Percentiles rank a stretch among this genome's conserved stretches.
These are phyloP conservation scores for Paecilomyces dactylethromorphus DNA, from an alignment of 2,329 filamentous ascomycete genomes.

Conservation along the genomic window DNA sequence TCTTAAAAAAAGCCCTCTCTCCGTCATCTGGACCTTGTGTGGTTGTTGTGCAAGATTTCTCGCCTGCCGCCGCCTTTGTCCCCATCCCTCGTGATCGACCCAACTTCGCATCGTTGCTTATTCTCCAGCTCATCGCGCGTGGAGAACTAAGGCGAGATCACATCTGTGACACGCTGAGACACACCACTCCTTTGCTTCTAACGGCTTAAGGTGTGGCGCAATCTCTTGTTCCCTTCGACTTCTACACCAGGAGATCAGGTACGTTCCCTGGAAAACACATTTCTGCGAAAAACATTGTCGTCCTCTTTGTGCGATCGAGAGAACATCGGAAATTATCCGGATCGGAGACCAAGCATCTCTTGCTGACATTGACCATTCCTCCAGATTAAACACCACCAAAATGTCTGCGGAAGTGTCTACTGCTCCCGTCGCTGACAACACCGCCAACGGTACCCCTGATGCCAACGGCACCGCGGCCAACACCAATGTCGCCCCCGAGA, in stretches of 20 bases:
- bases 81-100: constrained; percentile 11
- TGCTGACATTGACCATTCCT: constrained; percentile 6
- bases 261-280: neutral
- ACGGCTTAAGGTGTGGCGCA: neutral
- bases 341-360: neutral
- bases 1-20: constrained; percentile 22
- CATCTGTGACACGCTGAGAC: neutral
- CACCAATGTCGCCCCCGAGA: constrained; percentile 52
- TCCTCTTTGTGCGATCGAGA: constrained; percentile 3
- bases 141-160: neutral
- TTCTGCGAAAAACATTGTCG: neutral
- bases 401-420: constrained; percentile 75
- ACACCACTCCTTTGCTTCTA: neutral
- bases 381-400: constrained; percentile 55
- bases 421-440: constrained; percentile 57
- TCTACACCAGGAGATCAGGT: neutral
- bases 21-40: constrained; percentile 19
- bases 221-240: neutral
- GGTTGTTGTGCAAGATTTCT: constrained; percentile 18
- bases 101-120: constrained; percentile 2
- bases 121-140: neutral
- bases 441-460: constrained; percentile 57
- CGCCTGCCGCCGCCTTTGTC: neutral
- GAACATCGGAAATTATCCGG: constrained; percentile 4
- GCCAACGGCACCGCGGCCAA: constrained; percentile 57